phyloP scores from a whole-genome alignment of 257 asterid genomes.

The Nicotiana sylvestris region DNA sequence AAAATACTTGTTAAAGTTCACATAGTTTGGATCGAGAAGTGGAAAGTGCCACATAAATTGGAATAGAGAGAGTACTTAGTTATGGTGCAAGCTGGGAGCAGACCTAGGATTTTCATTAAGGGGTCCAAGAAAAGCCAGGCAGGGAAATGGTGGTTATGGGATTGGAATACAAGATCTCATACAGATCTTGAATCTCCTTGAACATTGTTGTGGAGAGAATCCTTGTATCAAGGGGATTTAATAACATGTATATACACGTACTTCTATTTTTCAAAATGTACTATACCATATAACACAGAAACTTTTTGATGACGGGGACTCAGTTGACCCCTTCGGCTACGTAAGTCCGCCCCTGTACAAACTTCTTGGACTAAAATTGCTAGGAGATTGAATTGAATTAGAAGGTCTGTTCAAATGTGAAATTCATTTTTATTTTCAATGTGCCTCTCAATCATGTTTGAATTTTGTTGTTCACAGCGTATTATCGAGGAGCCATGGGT shows the following conservation, averaged over 20 bases:
- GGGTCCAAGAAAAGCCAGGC: neutral
- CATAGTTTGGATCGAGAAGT: no score
- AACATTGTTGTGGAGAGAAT: neutral
- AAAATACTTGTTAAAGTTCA: no score
- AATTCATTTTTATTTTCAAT: neutral
- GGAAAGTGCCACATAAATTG: no score
- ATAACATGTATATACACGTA: neutral
- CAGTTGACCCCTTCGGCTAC: neutral
- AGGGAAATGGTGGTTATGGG: neutral
- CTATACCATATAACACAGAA: neutral
- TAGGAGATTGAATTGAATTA: neutral
- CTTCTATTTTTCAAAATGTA: neutral
- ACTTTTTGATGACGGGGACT: neutral
- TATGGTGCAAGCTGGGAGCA: neutral
- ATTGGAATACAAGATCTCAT: neutral
- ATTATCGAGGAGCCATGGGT: constrained; percentile 91
- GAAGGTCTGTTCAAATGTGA: neutral
- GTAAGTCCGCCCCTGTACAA: neutral
- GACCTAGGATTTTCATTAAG: neutral
- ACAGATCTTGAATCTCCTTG: neutral
- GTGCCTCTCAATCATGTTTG: neutral
- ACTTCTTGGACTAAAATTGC: neutral
- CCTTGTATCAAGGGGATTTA: neutral
- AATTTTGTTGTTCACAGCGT: constrained; percentile 44
- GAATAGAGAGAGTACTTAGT: neutral